A percentile compares a stretch with the other conserved stretches of the same genome.
Conservation (phyloP, 2,329 filamentous ascomycete species). For the Colletotrichum acutatum region DNA sequence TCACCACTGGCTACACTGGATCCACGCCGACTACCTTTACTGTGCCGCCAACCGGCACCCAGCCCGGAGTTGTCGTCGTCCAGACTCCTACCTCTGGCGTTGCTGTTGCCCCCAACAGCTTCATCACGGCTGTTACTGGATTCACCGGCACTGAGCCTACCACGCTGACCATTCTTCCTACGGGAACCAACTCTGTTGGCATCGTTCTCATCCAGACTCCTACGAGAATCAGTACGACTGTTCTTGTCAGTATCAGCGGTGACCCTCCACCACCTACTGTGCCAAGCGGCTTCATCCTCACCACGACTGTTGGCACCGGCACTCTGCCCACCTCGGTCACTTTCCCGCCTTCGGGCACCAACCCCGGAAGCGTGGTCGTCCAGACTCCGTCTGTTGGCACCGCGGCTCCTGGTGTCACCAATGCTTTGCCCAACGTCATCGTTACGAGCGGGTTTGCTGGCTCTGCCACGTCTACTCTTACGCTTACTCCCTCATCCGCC, state of each 20-base stretch:
- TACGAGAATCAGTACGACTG: background rate
- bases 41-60: conserved; percentile 3
- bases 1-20: background rate
- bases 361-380: conserved; percentile 1
- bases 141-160: conserved; percentile 11
- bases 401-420: background rate
- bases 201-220: conserved; percentile 27
- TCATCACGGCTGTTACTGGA: conserved; percentile 20
- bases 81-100: conserved; percentile 6
- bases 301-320: background rate
- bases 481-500: conserved; percentile 2
- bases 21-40: conserved; percentile 9
- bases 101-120: background rate
- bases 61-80: conserved; percentile 9
- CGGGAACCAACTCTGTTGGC: background rate
- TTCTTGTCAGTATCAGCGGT: background rate
- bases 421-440: conserved; percentile 1
- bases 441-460: conserved; percentile 20
- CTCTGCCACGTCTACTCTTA: conserved; percentile 23
- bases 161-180: conserved; percentile 20
- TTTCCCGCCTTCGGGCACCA: background rate
- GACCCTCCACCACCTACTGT: background rate
- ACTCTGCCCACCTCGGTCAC: background rate
- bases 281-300: conserved; percentile 2
- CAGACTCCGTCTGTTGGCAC: background rate